Percentiles rank a stretch among this genome's conserved stretches.
Conservation (phyloP, 345 rosid species). For the Lenwebbia sp. region DNA sequence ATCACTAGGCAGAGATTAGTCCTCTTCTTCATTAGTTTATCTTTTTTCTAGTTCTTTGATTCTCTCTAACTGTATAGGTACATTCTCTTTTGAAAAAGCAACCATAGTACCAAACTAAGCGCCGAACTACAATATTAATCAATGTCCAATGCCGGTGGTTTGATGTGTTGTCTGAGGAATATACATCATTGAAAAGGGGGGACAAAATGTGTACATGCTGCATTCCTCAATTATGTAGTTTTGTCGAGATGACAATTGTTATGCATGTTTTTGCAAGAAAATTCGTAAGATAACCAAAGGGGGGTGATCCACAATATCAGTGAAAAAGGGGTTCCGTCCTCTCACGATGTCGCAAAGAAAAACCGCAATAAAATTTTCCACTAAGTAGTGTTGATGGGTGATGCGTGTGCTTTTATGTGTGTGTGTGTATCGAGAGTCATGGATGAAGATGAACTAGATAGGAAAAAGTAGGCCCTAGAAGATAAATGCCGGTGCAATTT, state of each 20-base stretch:
- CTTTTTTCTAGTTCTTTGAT: neutral
- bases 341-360: neutral
- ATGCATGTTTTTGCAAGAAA: neutral
- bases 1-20: neutral
- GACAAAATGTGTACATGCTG: neutral
- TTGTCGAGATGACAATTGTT: neutral
- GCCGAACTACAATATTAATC: neutral
- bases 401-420: neutral
- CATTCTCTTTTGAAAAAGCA: neutral
- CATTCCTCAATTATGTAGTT: neutral
- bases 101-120: neutral
- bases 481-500: neutral
- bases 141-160: neutral
- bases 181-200: neutral
- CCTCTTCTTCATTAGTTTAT: neutral
- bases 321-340: neutral
- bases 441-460: neutral
- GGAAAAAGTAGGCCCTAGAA: neutral
- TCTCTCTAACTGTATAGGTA: neutral
- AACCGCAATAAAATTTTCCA: neutral
- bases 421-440: neutral
- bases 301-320: neutral
- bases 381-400: neutral
- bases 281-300: neutral
- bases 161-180: neutral